Base-by-base conservation (phyloP, 2,329 filamentous ascomycete genomes). In the Trichoderma arundinaceum region DNA sequence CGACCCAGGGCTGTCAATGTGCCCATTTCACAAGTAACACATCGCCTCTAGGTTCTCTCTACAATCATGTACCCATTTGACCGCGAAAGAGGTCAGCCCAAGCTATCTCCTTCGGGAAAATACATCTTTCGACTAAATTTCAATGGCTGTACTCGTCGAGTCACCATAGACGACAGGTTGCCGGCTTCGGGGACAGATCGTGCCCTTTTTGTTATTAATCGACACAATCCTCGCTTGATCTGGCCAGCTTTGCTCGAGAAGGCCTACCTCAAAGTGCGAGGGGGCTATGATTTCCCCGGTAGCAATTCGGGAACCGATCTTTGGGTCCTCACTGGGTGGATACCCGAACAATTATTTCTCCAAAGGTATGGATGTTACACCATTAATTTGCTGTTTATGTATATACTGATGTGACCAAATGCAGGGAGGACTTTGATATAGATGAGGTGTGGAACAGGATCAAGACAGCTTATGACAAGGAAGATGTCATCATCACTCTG, bases 271-370 rank as follows among this genome's bases (percentile, higher is more conserved):
- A 99, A 98, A 80, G 88, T 98, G 10, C 87, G 94, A 64, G 95
- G 95, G 33, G 95, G 95, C 39, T 99, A 99, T 75, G 94, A 99
- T 74, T 99, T 99, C 70, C 94, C 95, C 0, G 95, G 95, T 7
- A 98, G 95, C 73, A 98, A 98, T 76, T 98, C 94, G 0, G 94
- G 92, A 10, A 98, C 94, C 2, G 95, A 99, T 77, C 80, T 99
- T 4, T 96, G 92, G 87, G 90, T 96, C 1, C 79, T 99, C 63
- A 96, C 91, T 0, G 94, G 95, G 35, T 99, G 95, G 95, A 93
- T 99, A 57, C 95, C 95, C 0, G 94, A 99, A 77, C 95, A 99
- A 76, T 81, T 98, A 1, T 97, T 97, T 72, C 81, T 98, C 1
- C 93, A 97, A 73, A 89, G 84, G 86, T 87, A 63, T 15, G 60